These are phyloP conservation scores for Artemisia tridentata DNA, from an alignment of 129 eudicot species.

Conservation along the genomic window DNA sequence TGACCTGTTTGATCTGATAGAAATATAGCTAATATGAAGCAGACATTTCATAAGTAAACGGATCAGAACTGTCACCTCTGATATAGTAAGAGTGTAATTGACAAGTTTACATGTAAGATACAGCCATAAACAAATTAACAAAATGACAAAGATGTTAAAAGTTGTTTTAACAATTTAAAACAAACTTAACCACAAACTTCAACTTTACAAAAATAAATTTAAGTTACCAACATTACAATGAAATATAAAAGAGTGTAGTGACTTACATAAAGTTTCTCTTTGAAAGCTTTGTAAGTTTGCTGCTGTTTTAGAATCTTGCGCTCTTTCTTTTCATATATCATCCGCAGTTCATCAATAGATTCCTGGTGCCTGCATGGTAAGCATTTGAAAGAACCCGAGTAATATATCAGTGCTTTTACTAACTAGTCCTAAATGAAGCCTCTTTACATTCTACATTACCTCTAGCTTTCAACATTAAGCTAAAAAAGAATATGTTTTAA, in stretches of 20 bases:
- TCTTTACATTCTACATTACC: conserved; percentile 30
- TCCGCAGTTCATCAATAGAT: conserved; percentile 76
- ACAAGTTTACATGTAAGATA: not conserved
- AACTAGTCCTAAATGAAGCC: not conserved
- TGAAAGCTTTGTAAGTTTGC: conserved; percentile 70
- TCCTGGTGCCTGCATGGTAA: conserved; percentile 56
- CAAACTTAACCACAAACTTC: too few relatives aligned
- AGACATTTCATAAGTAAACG: not conserved
- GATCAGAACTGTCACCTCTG: too few relatives aligned
- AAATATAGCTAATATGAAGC: too few relatives aligned
- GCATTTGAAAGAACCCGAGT: not conserved
- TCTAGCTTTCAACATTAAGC: conserved; percentile 46
- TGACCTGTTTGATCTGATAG: too few relatives aligned
- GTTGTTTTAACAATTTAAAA: too few relatives aligned
- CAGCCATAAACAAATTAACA: too few relatives aligned
- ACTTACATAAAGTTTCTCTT: conserved; percentile 69
- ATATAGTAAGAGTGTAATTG: too few relatives aligned
- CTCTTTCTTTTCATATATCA: conserved; percentile 64
- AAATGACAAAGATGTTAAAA: too few relatives aligned
- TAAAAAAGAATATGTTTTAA: not conserved
- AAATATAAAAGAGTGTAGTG: not conserved
- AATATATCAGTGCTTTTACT: not conserved
- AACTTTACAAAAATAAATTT: not conserved
- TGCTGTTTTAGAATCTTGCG: conserved; percentile 61
- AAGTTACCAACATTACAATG: not conserved